Conservation (phyloP, 164 flowering plant species). For the Vitis rupestris region DNA sequence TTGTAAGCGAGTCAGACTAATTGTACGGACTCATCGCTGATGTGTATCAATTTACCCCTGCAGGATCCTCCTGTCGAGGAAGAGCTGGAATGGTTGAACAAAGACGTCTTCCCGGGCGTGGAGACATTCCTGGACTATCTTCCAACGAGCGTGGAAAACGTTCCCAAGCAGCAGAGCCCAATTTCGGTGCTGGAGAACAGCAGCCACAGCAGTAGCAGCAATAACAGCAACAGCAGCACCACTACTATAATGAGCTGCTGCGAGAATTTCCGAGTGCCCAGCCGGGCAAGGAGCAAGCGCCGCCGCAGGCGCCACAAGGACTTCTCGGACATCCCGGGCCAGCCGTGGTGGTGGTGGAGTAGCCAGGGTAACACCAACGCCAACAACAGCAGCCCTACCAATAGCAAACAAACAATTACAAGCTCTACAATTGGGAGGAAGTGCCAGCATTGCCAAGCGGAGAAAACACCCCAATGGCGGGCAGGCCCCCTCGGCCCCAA, state of each 20-base stretch:
- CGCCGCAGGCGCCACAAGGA: slow-evolving; percentile 25
- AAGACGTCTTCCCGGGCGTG: slow-evolving; percentile 63
- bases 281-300: slow-evolving; percentile 46
- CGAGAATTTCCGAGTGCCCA: slow-evolving; percentile 43
- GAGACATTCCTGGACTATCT: slow-evolving; percentile 50
- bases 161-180: slow-evolving; percentile 55
- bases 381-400: background rate
- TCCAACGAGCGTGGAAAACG: slow-evolving; percentile 14
- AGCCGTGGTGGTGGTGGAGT: slow-evolving; percentile 21
- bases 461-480: slow-evolving; percentile 93
- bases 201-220: slow-evolving; percentile 23
- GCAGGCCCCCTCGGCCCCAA: slow-evolving; percentile 87
- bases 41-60: background rate
- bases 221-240: slow-evolving; percentile 3
- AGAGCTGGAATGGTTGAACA: slow-evolving; percentile 85
- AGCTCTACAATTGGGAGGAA: slow-evolving; percentile 40
- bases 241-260: slow-evolving; percentile 23
- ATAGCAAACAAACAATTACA: background rate
- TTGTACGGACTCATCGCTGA: no score
- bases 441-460: slow-evolving; percentile 73
- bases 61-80: slow-evolving; percentile 54
- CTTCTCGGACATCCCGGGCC: slow-evolving; percentile 18
- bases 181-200: slow-evolving; percentile 57
- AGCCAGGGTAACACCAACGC: slow-evolving; percentile 20
- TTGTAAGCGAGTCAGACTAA: background rate